Evolutionary conservation across 2,329 filamentous ascomycete genomes (phyloP).

Genomic region (Exophiala lecanii-corni): DNA sequence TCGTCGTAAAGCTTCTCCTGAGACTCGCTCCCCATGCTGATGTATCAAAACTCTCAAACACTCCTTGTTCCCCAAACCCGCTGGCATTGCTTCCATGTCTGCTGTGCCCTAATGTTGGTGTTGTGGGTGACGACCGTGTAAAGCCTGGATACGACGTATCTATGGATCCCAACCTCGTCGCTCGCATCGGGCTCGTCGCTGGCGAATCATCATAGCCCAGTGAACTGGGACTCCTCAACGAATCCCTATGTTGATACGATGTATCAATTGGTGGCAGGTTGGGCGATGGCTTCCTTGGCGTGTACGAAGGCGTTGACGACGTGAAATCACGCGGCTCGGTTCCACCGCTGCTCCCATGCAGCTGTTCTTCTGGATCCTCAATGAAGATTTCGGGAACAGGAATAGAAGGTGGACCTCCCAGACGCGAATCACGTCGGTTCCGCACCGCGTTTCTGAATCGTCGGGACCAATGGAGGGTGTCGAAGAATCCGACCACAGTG

Average conservation of each 20-base stretch:
- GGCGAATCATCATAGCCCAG: conserved; percentile 24
- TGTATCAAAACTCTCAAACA: conserved; percentile 80
- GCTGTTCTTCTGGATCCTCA: conserved; percentile 62
- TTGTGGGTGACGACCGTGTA: conserved; percentile 30
- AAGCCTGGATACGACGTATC: conserved; percentile 33
- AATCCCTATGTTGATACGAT: conserved; percentile 21
- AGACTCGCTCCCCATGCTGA: conserved; percentile 94
- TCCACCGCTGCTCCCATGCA: conserved; percentile 19
- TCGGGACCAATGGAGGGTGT: conserved; percentile 82
- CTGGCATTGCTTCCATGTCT: conserved; percentile 66
- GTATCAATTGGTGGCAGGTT: conserved; percentile 25
- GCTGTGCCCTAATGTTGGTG: conserved; percentile 37
- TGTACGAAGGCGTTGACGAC: conserved; percentile 17
- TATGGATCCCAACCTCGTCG: conserved; percentile 21
- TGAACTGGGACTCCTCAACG: conserved; percentile 23
- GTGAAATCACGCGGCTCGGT: conserved; percentile 26
- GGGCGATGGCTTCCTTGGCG: conserved; percentile 14
- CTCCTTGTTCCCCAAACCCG: conserved; percentile 56
- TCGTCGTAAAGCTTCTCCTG: conserved; percentile 73
- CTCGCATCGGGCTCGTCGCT: conserved; percentile 21
- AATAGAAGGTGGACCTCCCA: conserved; percentile 73
- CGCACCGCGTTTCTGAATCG: conserved; percentile 73
- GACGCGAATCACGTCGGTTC: conserved; percentile 66
- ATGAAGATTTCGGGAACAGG: conserved; percentile 86
- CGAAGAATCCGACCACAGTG: conserved; percentile 90